Base-by-base conservation (phyloP, 768 basidiomycete genomes). In the Hirschioporus abietinus region DNA sequence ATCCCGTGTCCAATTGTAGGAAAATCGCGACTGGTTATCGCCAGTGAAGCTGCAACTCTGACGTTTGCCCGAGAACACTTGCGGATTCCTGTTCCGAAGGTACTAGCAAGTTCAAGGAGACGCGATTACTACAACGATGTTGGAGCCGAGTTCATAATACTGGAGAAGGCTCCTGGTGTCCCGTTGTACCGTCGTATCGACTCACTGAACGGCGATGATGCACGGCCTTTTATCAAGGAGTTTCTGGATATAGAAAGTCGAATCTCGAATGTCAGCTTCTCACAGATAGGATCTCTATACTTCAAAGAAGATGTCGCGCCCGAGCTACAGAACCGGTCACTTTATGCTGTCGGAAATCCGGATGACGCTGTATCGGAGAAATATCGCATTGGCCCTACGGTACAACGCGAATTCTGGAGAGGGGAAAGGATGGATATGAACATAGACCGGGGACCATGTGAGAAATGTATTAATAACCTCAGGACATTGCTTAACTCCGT, bases 251-350 rank as follows among this genome's bases (percentile, higher is more conserved):
- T 68, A 2, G 64, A 71, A 30, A 20, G 35, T 12, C 34, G 24
- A 7, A 57, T 69, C 23, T 6, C 35, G 5, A 61, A 17, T 10
- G 23, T 17, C 18, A 26, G 20, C 60, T 71, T 71, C 63, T 68
- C 68, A 1, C 67, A 72, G 27, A 68, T 71, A 26, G 70, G 70
- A 1, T 66, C 63, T 58, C 25, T 71, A 20, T 72, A 70, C 61
- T 71, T 67, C 66, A 70, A 70, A 61, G 69, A 70, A 36, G 70
- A 71, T 58, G 69, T 70, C 12, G 8, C 25, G 20, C 34, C 57
- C 17, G 58, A 25, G 24, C 67, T 71, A 10, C 65, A 64, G 58
- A 62, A 60, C 18, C 65, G 67, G 9, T 65, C 70, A 15, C 63
- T 71, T 24, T 68, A 66, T 64, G 34, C 58, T 20, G 9, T 12